Conservation (phyloP, 176 grass and related monocot species). For the Canna indica region DNA sequence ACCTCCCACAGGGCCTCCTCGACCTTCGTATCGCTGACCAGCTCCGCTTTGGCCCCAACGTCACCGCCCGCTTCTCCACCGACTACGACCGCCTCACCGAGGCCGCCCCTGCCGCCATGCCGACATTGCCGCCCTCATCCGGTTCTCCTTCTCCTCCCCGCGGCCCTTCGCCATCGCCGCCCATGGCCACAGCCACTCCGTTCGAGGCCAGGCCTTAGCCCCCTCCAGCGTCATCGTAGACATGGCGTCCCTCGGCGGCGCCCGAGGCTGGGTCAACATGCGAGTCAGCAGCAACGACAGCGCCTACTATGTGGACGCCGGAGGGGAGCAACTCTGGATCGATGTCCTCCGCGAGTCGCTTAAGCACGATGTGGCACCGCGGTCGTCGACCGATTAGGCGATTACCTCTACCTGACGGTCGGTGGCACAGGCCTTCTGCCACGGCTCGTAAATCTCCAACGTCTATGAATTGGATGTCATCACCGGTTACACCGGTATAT, state of each 20-base stretch:
- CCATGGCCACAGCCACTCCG: constrained; percentile 13
- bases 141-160: constrained; percentile 8
- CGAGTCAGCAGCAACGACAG: background rate
- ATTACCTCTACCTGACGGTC: constrained; percentile 22
- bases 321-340: constrained; percentile 21
- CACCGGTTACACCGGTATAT: constrained; percentile 3
- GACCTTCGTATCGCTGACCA: constrained; percentile 13
- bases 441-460: constrained; percentile 14
- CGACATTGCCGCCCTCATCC: constrained; percentile 47
- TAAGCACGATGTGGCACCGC: background rate
- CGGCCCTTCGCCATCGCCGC: constrained; percentile 1
- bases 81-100: constrained; percentile 43
- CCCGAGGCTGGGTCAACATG: background rate
- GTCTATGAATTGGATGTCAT: constrained; percentile 24
- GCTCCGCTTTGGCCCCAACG: constrained; percentile 4
- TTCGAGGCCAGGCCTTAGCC: constrained; percentile 2
- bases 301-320: background rate
- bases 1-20: constrained; percentile 2
- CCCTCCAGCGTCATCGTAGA: constrained; percentile 5
- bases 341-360: constrained; percentile 9
- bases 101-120: constrained; percentile 6
- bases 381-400: constrained; percentile 12
- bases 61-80: background rate
- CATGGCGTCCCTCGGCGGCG: constrained; percentile 11
- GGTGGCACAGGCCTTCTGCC: constrained; percentile 19